These are phyloP conservation scores for Phytopythium helicoides DNA, from an alignment of 352 stramenopile species.

Conservation along the genomic window DNA sequence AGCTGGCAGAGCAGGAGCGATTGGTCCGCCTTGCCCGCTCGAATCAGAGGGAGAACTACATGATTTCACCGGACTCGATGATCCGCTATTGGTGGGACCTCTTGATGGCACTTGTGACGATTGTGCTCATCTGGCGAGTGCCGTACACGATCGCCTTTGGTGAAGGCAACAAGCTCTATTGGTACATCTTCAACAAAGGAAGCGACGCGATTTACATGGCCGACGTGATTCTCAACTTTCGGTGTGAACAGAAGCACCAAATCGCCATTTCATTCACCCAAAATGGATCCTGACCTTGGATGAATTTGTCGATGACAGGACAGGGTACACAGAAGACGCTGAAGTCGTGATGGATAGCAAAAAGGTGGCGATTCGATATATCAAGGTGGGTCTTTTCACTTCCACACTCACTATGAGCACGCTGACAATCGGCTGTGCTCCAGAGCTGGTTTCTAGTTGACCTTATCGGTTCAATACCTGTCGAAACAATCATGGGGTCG, in stretches of 20 bases:
- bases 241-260: no score
- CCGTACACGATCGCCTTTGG: constrained; percentile 57
- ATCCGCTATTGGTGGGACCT: constrained; percentile 52
- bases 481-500: constrained; percentile 38
- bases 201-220: constrained; percentile 49
- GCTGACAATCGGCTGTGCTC: not conserved
- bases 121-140: constrained; percentile 58
- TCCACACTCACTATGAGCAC: not conserved
- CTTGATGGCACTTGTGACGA: constrained; percentile 45
- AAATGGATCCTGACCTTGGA: not conserved
- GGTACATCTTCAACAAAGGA: constrained; percentile 47
- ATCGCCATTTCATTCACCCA: no score
- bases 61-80: constrained; percentile 39
- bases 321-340: constrained; percentile 51
- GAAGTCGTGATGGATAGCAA: constrained; percentile 56
- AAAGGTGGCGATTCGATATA: constrained; percentile 42
- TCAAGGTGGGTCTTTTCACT: constrained; percentile 20
- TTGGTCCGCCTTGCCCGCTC: constrained; percentile 30
- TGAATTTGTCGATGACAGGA: constrained; percentile 20
- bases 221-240: constrained; percentile 55
- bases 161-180: constrained; percentile 35
- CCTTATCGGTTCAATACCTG: constrained; percentile 49
- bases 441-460: constrained; percentile 61
- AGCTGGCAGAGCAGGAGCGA: constrained; percentile 50
- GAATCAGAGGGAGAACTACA: constrained; percentile 39